Evolutionary conservation across 176 grass and related monocot species (phyloP), one percentile per base, ranked within the genome.

Genomic region (Saccharum officinarum): DNA sequence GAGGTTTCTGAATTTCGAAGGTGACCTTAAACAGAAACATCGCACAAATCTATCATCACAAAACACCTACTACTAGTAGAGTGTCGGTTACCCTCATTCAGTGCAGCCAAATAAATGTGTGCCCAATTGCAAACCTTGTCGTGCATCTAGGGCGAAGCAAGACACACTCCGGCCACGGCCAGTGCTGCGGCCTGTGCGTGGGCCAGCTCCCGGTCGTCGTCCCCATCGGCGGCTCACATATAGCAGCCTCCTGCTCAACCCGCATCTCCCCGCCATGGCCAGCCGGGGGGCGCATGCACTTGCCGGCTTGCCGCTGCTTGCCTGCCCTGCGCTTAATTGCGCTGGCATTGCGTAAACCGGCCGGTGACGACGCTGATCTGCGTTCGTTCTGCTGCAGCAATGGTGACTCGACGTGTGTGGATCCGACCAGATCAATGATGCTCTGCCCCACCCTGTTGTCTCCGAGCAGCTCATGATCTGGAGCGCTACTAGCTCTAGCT

Each of bases 401-500:
- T 40, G 30, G 79, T 40, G 66, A 26, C 42, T 54, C 45, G 52
- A 57, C 55, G 4, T 44, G 78, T 85, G 50, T 82, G 88, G 80
- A 71, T 90, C 83, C 83, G 78, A 86, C 88, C 72, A 10, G 83
- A 82, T 37, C 73, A 57, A 78, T 8, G 59, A 20, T 54, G 16
- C 55, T 4, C 72, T 30, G 50, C 67, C 79, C 78, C 41, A 81
- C 70, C 42, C 44, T 60, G 46, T 44, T 23, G 28, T 28, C 62
- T 75, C 72, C 30, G 18, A 37, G 16, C 34, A 76, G 3, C 41
- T 69, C 62, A 40, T 71, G 49, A 23, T 88, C 73, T 62, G 1
- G 31, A 50, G 47, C 30, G 15, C 64, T 34, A 15, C 65, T 4
- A 25, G 22, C 22, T 70, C 20, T 80, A 42, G 78, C 41, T 67